Evolutionary conservation across 164 flowering plant species (phyloP).

Genomic region (Vitis vinifera): DNA sequence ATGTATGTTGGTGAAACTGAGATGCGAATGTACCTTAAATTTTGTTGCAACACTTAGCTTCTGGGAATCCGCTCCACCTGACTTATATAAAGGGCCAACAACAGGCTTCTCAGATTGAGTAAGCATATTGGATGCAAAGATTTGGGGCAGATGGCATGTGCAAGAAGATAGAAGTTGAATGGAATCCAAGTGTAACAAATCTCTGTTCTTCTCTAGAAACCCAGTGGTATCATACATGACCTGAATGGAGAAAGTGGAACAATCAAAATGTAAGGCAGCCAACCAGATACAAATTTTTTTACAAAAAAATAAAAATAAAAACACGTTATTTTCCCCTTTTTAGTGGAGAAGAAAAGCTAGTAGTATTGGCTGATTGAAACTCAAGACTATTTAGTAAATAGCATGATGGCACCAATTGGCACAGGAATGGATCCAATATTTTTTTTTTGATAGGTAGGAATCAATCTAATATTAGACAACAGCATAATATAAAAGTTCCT

Average conservation of each 20-base stretch:
- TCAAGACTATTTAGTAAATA: neutral
- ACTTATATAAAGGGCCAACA: slow-evolving; percentile 69
- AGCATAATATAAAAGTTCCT: neutral
- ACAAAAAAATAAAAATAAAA: neutral
- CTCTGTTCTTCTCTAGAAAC: slow-evolving; percentile 95
- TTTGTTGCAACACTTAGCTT: slow-evolving; percentile 93
- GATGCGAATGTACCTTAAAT: slow-evolving; percentile 64
- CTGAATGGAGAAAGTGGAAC: slow-evolving; percentile 36
- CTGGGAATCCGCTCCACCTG: slow-evolving; percentile 96
- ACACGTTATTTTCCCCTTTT: neutral
- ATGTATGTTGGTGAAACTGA: too few species aligned
- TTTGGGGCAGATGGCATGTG: slow-evolving; percentile 77
- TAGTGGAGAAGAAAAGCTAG: neutral
- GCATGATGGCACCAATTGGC: neutral
- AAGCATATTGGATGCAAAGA: slow-evolving; percentile 88
- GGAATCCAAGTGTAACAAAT: slow-evolving; percentile 82
- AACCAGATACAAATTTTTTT: too few species aligned
- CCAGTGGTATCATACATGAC: slow-evolving; percentile 92
- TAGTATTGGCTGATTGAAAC: neutral
- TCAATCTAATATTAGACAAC: neutral
- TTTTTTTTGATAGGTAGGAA: neutral
- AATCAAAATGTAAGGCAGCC: slow-evolving; percentile 6
- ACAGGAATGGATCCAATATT: neutral
- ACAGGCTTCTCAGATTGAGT: slow-evolving; percentile 77
- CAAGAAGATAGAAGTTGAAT: slow-evolving; percentile 88